phyloP scores from a whole-genome alignment of 2,329 filamentous ascomycete species.

The Lachnellula occidentalis region DNA sequence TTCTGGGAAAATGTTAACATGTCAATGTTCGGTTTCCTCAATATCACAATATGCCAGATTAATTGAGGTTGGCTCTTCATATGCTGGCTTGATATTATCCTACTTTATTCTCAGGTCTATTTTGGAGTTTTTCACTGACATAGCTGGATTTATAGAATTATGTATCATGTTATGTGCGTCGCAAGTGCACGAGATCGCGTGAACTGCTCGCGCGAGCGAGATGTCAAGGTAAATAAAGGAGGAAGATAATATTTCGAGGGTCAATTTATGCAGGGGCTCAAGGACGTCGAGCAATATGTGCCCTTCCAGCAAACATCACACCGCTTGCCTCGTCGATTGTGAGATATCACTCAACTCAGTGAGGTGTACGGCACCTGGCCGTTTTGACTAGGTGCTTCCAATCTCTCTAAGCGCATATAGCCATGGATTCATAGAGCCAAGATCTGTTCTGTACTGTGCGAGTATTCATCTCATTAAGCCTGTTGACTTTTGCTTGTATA shows the following conservation, averaged over 20 bases:
- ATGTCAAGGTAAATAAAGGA: not conserved
- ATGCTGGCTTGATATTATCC: not conserved
- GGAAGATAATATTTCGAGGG: not conserved
- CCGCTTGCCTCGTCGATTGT: no score
- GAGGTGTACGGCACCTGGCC: no score
- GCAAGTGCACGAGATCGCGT: not conserved
- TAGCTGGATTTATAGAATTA: not conserved
- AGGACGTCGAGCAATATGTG: no score
- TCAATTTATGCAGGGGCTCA: no score
- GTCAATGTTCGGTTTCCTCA: not conserved
- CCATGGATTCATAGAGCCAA: no score
- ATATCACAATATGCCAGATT: not conserved
- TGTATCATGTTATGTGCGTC: not conserved
- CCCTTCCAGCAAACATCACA: no score
- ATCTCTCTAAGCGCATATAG: no score
- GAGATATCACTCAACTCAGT: no score
- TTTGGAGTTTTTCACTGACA: not conserved
- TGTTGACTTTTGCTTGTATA: not conserved
- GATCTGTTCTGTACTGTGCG: not conserved
- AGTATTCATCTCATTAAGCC: not conserved
- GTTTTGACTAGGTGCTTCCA: no score
- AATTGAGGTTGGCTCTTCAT: not conserved
- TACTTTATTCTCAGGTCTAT: not conserved
- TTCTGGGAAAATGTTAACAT: no score
- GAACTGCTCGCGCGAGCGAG: not conserved